These are phyloP conservation scores for Russula vinacea DNA, from an alignment of 768 basidiomycete species.

Conservation along the genomic window DNA sequence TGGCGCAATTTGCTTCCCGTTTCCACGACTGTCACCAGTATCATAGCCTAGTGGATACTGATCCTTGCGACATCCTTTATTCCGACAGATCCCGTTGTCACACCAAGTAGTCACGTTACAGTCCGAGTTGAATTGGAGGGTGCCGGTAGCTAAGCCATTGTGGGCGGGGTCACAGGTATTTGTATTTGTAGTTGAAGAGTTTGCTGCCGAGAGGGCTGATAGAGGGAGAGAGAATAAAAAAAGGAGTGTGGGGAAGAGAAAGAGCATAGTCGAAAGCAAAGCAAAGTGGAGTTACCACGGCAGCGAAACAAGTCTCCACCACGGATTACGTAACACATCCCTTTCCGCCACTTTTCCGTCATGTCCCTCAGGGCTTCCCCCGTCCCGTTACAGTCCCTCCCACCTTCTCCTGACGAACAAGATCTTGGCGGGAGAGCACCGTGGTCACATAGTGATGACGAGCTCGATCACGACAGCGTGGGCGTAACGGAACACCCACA, in stretches of 20 bases:
- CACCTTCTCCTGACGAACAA: slow-evolving; percentile 24
- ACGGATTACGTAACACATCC: background rate
- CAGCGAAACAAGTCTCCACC: too few species aligned
- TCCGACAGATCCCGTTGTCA: slow-evolving; percentile 51
- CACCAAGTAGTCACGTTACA: slow-evolving; percentile 74
- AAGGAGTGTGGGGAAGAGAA: slow-evolving; percentile 51
- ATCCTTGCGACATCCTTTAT: slow-evolving; percentile 70
- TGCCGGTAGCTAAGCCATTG: slow-evolving; percentile 68
- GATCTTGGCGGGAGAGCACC: slow-evolving; percentile 23
- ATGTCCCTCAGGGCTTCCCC: slow-evolving; percentile 23
- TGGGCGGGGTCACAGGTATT: slow-evolving; percentile 50
- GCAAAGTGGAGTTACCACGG: background rate
- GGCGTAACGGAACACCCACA: background rate
- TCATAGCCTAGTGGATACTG: slow-evolving; percentile 72
- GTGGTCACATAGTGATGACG: slow-evolving; percentile 15
- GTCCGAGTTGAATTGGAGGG: slow-evolving; percentile 77
- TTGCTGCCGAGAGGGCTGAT: slow-evolving; percentile 37
- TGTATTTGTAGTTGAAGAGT: slow-evolving; percentile 37
- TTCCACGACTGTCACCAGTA: slow-evolving; percentile 26
- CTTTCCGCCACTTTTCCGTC: background rate
- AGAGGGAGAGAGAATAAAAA: slow-evolving; percentile 42
- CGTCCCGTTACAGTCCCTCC: slow-evolving; percentile 4
- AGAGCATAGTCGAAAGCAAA: slow-evolving; percentile 30
- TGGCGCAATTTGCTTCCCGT: slow-evolving; percentile 36
- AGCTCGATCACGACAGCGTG: slow-evolving; percentile 12